Evolutionary conservation across 352 stramenopile species (phyloP), one percentile per base, ranked within the genome.

Genomic region (Thraustochytrium striatum): DNA sequence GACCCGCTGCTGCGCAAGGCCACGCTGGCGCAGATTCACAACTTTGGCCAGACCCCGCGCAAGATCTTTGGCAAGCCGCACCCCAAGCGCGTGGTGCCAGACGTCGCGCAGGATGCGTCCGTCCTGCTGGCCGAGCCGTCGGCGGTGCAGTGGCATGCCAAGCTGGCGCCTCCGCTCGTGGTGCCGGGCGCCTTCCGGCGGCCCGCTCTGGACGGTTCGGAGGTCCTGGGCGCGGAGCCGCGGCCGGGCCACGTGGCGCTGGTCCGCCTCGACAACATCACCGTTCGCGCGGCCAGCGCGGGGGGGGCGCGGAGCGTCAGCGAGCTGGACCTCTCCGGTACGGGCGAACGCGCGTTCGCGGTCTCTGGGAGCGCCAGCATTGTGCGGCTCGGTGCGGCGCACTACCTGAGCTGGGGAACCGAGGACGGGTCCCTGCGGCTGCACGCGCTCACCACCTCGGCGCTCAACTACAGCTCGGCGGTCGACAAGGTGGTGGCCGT

Each of bases 31-130:
- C 80, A 84, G 44, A 84, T 84, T 52, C 57, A 75, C 69, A 81
- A 87, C 43, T 89, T 89, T 70, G 86, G 86, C 11, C 85, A 88
- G 61, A 85, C 81, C 1, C 85, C 84, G 21, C 78, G 72, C 16
- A 72, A 86, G 72, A 69, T 88, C 9, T 89, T 88, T 50, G 25
- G 2, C 35, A 55, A 38, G 36, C 69, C 85, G n/a, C 85, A 88
- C 72, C 83, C 85, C 28, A 62, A 33, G 16, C 79, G 85, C 38
- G 72, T 55, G n/a, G 80, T 69, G 50, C 69, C 69, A 21, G n/a
- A 33, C 7, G n/a, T 79, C 13, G n/a, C 32, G 35, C n/a, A 3
- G 19, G 28, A 21, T 9, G n/a, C 11, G 16, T n/a, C 65, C 8
- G 36, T 75, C 9, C 3, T 28, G 8, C 30, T 61, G 32, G 65